phyloP scores from a whole-genome alignment of 441 rosid species.

The Gossypium trilobum region DNA sequence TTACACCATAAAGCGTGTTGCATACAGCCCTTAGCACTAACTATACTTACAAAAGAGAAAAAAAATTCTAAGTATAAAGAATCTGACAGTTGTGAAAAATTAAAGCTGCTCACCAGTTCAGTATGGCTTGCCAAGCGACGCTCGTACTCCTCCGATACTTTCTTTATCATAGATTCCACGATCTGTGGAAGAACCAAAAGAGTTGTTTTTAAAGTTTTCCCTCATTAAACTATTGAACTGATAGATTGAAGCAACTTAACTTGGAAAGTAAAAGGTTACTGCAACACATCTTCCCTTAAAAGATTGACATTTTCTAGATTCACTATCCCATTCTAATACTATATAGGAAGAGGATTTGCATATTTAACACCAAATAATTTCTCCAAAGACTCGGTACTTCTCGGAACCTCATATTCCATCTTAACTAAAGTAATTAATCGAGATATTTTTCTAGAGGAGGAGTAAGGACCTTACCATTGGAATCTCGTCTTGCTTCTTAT shows the following conservation, averaged over 20 bases:
- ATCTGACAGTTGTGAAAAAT: background rate
- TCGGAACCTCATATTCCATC: background rate
- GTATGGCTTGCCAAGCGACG: slow-evolving; percentile 38
- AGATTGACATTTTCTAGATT: background rate
- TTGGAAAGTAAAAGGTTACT: background rate
- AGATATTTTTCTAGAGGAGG: background rate
- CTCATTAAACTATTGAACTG: background rate
- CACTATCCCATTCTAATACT: background rate
- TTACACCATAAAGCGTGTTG: background rate
- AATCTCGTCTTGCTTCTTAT: slow-evolving; percentile 69
- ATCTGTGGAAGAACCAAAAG: slow-evolving; percentile 34
- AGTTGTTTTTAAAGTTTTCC: background rate
- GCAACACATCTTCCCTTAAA: background rate
- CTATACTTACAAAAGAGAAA: background rate
- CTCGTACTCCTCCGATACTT: slow-evolving; percentile 53
- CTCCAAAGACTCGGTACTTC: background rate
- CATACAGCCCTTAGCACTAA: background rate
- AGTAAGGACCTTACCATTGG: slow-evolving; percentile 44
- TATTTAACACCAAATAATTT: background rate
- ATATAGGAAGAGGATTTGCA: background rate
- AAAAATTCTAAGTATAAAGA: background rate
- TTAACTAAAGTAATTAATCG: background rate
- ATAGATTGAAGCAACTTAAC: background rate
- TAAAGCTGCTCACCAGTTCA: slow-evolving; percentile 33
- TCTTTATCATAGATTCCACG: slow-evolving; percentile 58